These are phyloP conservation scores for Xylaria sp. DNA, from an alignment of 2,329 filamentous ascomycete genomes.

Conservation along the genomic window DNA sequence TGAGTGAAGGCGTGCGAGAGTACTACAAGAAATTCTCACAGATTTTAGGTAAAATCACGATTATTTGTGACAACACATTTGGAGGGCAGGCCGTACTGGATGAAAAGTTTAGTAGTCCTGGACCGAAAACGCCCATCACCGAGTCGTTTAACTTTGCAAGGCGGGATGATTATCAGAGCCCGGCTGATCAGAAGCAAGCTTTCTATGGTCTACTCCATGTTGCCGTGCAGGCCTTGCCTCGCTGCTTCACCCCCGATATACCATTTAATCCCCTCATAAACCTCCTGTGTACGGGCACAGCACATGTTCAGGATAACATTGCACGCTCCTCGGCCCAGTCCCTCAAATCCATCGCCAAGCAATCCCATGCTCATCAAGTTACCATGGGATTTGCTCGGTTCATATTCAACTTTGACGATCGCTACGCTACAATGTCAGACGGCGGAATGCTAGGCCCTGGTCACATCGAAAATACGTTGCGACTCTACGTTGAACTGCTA, in stretches of 20 bases:
- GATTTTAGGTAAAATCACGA: constrained; percentile 92
- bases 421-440: constrained; percentile 97
- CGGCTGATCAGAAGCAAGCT: constrained; percentile 84
- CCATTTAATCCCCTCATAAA: constrained; percentile 95
- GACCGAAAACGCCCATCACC: constrained; percentile 91
- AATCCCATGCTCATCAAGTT: constrained; percentile 92
- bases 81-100: constrained; percentile 94
- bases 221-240: constrained; percentile 90
- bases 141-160: constrained; percentile 92
- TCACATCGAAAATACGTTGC: constrained; percentile 92
- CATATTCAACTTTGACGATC: constrained; percentile 98
- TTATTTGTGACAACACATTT: constrained; percentile 96
- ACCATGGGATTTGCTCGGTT: constrained; percentile 96
- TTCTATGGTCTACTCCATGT: constrained; percentile 97
- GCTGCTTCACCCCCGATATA: constrained; percentile 90
- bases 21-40: constrained; percentile 93
- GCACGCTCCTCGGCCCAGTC: constrained; percentile 91
- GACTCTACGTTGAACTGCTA: constrained; percentile 89
- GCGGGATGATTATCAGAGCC: constrained; percentile 75
- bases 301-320: constrained; percentile 91
- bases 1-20: constrained; percentile 79
- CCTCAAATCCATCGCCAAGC: constrained; percentile 90
- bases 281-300: constrained; percentile 92
- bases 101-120: constrained; percentile 87
- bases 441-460: constrained; percentile 93